Base-by-base conservation (phyloP, 176 grass and related monocot genomes). In the Elymus sibiricus region DNA sequence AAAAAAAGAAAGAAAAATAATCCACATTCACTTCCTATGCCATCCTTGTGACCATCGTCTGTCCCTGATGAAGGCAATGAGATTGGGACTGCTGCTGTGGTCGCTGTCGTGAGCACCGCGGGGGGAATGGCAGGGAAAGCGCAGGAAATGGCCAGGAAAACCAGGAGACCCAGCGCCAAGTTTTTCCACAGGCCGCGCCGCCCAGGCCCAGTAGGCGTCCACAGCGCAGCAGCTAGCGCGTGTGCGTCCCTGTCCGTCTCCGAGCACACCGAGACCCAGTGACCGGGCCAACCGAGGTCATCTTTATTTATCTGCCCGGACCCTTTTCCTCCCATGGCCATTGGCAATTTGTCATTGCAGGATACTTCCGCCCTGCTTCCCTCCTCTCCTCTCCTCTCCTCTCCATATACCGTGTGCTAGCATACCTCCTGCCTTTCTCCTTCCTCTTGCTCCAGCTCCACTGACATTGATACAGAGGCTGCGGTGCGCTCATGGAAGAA, bases 101-200 rank as follows among this genome's bases (percentile, higher is more conserved):
- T 26, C 46, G 4, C 47, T 49, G 60, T 80, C 27, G 15, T 3
- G 59, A 91, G 80, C n/a, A 47, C 69, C 22, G 38, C 7, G n/a
- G 12, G 12, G 70, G 5, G 24, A 69, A 67, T 22, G 4, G 27
- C 63, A 16, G 47, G 69, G 37, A 90, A 87, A 70, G 80, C 17
- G 69, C 81, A n/a, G 85, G 89, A 84, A 91, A 87, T 84, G 81
- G 69, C 60, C 34, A 56, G 82, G 89, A 87, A 91, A 84, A 84
- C 85, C 76, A 26, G 1, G 8, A 70, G 68, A 62, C 22, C 56
- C 11, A 58, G 53, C 53, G 53, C 27, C 74, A 39, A 60, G 34
- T 38, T 62, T n/a, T 85, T 81, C 88, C 56, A 81, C 82, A 58
- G 35, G 64, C 7, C 46, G 59, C 82, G 79, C 87, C 87, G 87